Evolutionary conservation across 441 rosid genomes (phyloP).

Genomic region (Brassica balearica): DNA sequence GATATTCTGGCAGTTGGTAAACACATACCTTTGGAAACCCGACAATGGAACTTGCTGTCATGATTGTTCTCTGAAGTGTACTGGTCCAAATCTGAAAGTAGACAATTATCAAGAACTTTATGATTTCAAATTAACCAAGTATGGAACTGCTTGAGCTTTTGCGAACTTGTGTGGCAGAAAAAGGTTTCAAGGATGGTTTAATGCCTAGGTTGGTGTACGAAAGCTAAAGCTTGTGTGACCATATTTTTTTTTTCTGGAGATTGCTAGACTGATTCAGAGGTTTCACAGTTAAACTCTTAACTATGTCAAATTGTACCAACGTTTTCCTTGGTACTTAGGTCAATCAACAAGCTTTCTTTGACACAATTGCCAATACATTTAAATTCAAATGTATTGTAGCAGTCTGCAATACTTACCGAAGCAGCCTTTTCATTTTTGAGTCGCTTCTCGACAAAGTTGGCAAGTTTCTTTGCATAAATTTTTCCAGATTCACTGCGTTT

Average conservation of each 20-base stretch:
- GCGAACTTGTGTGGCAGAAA: neutral
- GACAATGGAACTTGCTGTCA: constrained; percentile 84
- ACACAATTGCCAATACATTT: constrained; percentile 16
- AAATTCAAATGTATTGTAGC: constrained; percentile 1
- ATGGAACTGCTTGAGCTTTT: constrained; percentile 9
- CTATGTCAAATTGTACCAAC: too few species aligned
- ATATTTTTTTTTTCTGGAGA: neutral
- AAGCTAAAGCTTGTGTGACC: neutral
- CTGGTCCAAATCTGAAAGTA: constrained; percentile 92
- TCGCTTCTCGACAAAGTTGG: constrained; percentile 91
- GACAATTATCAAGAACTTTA: constrained; percentile 13
- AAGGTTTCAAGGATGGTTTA: constrained; percentile 22
- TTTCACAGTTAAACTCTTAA: neutral
- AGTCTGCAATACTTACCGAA: constrained; percentile 70
- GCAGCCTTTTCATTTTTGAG: constrained; percentile 97
- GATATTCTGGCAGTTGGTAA: neutral
- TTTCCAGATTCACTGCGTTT: constrained; percentile 82
- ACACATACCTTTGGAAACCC: constrained; percentile 93
- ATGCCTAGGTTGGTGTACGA: constrained; percentile 4
- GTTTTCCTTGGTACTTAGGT: too few species aligned
- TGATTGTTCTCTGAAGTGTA: constrained; percentile 91
- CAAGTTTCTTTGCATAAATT: constrained; percentile 87
- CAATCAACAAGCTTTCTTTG: constrained; percentile 20
- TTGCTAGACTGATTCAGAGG: neutral
- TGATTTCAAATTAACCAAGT: constrained; percentile 22